Percentiles rank a stretch among this genome's conserved stretches.
Conservation (phyloP, 352 stramenopile genomes). For the Bremia lactucae region DNA sequence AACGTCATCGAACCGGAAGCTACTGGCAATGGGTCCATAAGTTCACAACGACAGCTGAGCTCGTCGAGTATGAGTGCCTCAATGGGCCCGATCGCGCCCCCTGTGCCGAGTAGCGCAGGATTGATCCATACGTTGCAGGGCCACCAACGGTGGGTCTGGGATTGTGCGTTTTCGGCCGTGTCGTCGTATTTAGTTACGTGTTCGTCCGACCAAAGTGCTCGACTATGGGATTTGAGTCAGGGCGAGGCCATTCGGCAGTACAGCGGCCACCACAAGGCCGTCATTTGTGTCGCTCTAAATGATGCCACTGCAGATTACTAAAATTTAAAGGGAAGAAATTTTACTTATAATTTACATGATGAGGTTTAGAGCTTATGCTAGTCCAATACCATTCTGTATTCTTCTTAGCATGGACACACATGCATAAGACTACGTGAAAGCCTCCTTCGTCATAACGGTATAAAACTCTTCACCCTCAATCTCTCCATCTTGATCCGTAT, state of each 20-base stretch:
- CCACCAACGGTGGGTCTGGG: slow-evolving; percentile 96
- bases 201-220: slow-evolving; percentile 92
- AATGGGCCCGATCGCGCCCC: slow-evolving; percentile 9
- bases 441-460: slow-evolving; percentile 93
- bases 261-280: slow-evolving; percentile 85
- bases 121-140: slow-evolving; percentile 75
- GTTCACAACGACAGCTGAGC: slow-evolving; percentile 20
- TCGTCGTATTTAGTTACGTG: slow-evolving; percentile 95
- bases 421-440: slow-evolving; percentile 45
- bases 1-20: slow-evolving; percentile 14
- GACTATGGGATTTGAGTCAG: slow-evolving; percentile 94
- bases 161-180: slow-evolving; percentile 96
- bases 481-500: slow-evolving; percentile 89
- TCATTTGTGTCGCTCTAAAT: slow-evolving; percentile 84
- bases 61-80: slow-evolving; percentile 27
- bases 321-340: not conserved
- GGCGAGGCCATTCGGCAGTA: slow-evolving; percentile 84
- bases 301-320: slow-evolving; percentile 58
- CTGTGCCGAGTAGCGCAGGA: slow-evolving; percentile 25
- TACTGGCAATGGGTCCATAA: slow-evolving; percentile 22
- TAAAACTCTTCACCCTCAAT: slow-evolving; percentile 95
- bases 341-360: not conserved
- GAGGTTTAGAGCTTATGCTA: not conserved
- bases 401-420: no score
- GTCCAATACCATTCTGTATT: no score